Evolutionary conservation across 257 asterid species (phyloP), one percentile per base, ranked within the genome.

Genomic region (Cordia subcordata): DNA sequence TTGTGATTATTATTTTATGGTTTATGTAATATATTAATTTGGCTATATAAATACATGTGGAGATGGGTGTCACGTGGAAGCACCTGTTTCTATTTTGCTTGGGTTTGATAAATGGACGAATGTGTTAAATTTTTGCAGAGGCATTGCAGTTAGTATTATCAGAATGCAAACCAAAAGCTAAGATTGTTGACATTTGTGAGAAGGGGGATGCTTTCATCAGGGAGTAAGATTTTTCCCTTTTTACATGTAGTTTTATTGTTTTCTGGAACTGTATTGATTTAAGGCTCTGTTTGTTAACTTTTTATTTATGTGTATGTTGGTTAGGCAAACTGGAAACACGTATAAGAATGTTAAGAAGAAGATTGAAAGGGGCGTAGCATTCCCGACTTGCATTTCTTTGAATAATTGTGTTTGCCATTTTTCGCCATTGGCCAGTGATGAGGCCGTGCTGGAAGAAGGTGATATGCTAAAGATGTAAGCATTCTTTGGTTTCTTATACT

Each of bases 291-390:
- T 42, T 3, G 4, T 1, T 8, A 2, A 14, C 10, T 10, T 42
- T 10, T 42, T 42, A 1, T 10, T 13, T 20, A 2, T 32, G 69
- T 21, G 6, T 27, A 6, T 20, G 22, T 23, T 23, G 33, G 37
- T 22, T 47, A 88, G 95, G 76, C 87, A 85, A 79, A 63, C 87
- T 11, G 96, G 94, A 14, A 85, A 72, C 68, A 85, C 80, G 95
- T 85, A 88, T 72, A 88, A 85, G 88, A 83, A 85, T 62, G 81
- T 67, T 22, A 85, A 88, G 81, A 88, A 83, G 88, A 88, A 83
- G 82, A 88, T 88, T 42, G 95, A 85, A 58, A 71, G 81, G 56
- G 95, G 96, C 18, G 86, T 85, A 56, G 94, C 96, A 2, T 85
- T 88, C 69, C 96, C 96, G 0, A 85, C 95, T 14, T 88, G 96